phyloP scores from a whole-genome alignment of 2,329 filamentous ascomycete species.

The Phialophora verrucosa region DNA sequence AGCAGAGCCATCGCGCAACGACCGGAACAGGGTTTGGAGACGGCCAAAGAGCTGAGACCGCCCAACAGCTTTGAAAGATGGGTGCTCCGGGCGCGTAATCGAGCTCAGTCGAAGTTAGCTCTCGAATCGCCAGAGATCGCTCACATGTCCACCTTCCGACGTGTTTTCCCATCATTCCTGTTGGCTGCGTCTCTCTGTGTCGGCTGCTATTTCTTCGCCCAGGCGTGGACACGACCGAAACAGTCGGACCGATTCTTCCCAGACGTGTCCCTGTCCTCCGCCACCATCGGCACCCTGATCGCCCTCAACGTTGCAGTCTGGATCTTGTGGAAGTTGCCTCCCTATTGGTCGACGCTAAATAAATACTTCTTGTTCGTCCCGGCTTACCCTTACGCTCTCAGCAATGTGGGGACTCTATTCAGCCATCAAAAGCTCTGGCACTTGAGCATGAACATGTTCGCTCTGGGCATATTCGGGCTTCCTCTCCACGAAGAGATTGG shows the following conservation, averaged over 20 bases:
- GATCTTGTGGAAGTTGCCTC: conserved; percentile 59
- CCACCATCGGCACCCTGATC: conserved; percentile 59
- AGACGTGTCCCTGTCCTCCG: conserved; percentile 56
- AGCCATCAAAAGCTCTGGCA: conserved; percentile 62
- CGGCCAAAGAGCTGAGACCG: conserved; percentile 35
- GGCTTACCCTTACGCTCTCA: conserved; percentile 59
- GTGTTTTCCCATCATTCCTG: conserved; percentile 54
- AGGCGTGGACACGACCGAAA: conserved; percentile 57
- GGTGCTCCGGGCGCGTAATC: conserved; percentile 35
- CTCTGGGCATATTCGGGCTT: conserved; percentile 61
- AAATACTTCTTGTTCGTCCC: conserved; percentile 61
- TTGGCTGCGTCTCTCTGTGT: conserved; percentile 48
- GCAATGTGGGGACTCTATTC: conserved; percentile 61
- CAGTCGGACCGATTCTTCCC: conserved; percentile 57
- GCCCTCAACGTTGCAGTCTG: conserved; percentile 58
- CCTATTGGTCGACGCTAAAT: conserved; percentile 62
- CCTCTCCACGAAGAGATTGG: conserved; percentile 62
- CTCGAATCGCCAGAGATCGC: conserved; percentile 37
- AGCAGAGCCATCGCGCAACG: conserved; percentile 31
- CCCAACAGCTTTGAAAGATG: conserved; percentile 40
- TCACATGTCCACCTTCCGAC: conserved; percentile 41
- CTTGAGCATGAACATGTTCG: conserved; percentile 59
- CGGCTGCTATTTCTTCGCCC: conserved; percentile 51
- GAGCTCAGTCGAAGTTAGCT: conserved; percentile 34
- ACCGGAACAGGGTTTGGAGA: conserved; percentile 38